These are phyloP conservation scores for Uromyces viciae-fabae DNA, from an alignment of 1,284 basidiomycete species.

Conservation along the genomic window DNA sequence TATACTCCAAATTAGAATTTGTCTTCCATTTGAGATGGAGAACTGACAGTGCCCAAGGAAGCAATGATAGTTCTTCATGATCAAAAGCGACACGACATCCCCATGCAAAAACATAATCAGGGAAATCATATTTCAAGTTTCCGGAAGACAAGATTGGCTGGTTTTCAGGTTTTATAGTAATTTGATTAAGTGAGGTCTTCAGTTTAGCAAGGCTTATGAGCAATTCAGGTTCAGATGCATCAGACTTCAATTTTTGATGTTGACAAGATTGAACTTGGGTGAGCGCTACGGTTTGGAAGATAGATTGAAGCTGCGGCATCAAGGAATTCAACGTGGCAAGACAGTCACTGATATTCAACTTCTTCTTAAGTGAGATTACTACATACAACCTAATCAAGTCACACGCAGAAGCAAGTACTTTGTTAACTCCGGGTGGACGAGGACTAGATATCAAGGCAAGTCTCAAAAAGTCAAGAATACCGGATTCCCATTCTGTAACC, in stretches of 20 bases:
- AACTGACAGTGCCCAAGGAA: conserved; percentile 32
- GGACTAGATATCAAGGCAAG: neutral
- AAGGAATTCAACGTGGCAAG: neutral
- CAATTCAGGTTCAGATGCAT: neutral
- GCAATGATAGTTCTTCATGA: conserved; percentile 21
- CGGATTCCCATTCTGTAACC: conserved; percentile 31
- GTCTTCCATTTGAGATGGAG: conserved; percentile 3
- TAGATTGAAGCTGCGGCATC: conserved; percentile 16
- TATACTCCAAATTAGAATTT: neutral
- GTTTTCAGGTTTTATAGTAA: neutral
- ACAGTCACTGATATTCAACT: neutral
- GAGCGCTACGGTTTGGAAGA: neutral
- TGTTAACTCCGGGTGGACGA: conserved; percentile 9
- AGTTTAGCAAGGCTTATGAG: conserved; percentile 27
- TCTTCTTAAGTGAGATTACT: conserved; percentile 17
- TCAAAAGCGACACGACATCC: conserved; percentile 28
- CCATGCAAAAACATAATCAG: conserved; percentile 12
- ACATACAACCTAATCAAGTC: conserved; percentile 15
- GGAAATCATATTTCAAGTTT: neutral
- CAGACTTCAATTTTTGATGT: neutral
- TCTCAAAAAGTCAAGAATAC: conserved; percentile 25
- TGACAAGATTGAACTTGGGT: neutral
- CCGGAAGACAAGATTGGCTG: neutral
- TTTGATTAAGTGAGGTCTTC: neutral
- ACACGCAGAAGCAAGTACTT: conserved; percentile 15